Conservation (phyloP, 2,329 filamentous ascomycete genomes). For the Beauveria brongniartii region DNA sequence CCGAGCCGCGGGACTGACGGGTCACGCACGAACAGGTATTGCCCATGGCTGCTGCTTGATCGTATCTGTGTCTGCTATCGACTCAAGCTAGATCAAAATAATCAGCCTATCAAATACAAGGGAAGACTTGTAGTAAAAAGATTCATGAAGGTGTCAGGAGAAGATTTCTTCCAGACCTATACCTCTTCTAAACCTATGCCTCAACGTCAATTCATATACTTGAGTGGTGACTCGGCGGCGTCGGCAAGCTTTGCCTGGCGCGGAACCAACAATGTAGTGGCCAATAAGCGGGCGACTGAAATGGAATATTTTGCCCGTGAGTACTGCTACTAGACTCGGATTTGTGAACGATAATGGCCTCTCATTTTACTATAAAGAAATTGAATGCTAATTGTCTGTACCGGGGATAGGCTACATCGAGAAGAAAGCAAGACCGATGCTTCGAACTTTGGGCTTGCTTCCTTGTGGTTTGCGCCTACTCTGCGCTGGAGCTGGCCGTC, state of each 20-base stretch:
- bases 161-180: no score
- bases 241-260: not conserved
- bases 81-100: no score
- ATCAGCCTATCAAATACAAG: no score
- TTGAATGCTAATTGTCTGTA: not conserved
- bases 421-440: not conserved
- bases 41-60: not conserved
- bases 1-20: not conserved
- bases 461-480: conserved; percentile 6
- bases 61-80: not conserved
- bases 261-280: not conserved
- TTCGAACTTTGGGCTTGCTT: not conserved
- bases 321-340: not conserved
- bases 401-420: not conserved
- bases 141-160: no score
- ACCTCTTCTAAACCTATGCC: no score
- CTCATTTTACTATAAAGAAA: not conserved
- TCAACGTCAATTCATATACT: no score
- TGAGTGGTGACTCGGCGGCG: not conserved
- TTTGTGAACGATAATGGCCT: not conserved
- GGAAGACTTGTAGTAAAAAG: no score
- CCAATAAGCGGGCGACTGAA: not conserved
- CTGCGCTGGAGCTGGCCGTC: not conserved
- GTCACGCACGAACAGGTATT: not conserved
- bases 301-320: not conserved